Percentiles rank a stretch among this genome's conserved stretches.
Evolutionary conservation across 2,329 filamentous ascomycete genomes (phyloP).

Genomic region (Neofusicoccum cordaticola): DNA sequence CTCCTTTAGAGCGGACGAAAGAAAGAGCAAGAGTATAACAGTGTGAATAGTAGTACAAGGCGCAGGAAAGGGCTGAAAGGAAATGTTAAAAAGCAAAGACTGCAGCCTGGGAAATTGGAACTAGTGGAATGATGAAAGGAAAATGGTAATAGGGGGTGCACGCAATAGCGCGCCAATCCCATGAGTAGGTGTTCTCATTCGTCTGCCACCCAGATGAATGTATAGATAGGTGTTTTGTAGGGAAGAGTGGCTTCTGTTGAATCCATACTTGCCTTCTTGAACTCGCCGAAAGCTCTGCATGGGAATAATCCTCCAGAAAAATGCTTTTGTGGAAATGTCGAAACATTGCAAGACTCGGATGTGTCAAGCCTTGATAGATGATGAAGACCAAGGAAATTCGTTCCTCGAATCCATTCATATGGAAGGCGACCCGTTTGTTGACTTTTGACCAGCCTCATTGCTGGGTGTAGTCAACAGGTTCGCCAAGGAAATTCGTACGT

Average conservation of each 20-base stretch:
- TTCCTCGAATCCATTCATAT: slow-evolving; percentile 10
- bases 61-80: slow-evolving; percentile 3
- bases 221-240: slow-evolving; percentile 10
- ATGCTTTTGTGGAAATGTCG: slow-evolving; percentile 11
- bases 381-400: slow-evolving; percentile 3
- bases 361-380: not conserved
- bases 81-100: not conserved
- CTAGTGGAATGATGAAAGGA: not conserved
- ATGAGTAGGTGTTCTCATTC: not conserved
- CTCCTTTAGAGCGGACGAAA: not conserved
- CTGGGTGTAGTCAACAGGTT: slow-evolving; percentile 11
- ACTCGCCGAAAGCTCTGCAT: not conserved
- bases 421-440: slow-evolving; percentile 1
- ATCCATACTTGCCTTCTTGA: slow-evolving; percentile 2
- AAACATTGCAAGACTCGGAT: not conserved
- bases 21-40: not conserved
- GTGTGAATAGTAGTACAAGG: slow-evolving; percentile 11
- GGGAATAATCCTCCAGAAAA: slow-evolving; percentile 9
- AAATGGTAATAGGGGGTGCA: not conserved
- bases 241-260: not conserved
- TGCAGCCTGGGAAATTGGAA: slow-evolving; percentile 3
- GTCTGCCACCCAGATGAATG: slow-evolving; percentile 1
- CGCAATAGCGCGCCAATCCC: not conserved
- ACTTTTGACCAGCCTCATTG: slow-evolving; percentile 1
- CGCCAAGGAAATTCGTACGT: slow-evolving; percentile 14